phyloP scores from a whole-genome alignment of 805 yeast species.

The Wickerhamomyces queroliae region DNA sequence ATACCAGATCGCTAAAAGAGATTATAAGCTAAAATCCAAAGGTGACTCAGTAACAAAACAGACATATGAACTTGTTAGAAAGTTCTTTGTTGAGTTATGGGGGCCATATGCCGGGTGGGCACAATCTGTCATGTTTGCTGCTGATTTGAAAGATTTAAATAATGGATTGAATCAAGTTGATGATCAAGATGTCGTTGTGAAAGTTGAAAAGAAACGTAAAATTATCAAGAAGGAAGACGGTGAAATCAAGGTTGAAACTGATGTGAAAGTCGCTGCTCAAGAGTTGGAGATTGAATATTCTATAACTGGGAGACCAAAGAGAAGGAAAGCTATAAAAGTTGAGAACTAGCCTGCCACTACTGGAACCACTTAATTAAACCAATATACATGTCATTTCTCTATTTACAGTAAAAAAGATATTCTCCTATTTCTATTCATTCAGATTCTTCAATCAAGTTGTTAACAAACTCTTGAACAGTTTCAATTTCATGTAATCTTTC shows the following conservation, averaged over 20 bases:
- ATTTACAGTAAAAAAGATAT: slow-evolving; percentile 1
- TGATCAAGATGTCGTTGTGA: slow-evolving; percentile 18
- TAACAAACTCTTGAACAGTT: slow-evolving; percentile 25
- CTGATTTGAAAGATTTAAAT: slow-evolving; percentile 68
- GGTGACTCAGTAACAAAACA: slow-evolving; percentile 24
- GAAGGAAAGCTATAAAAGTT: slow-evolving; percentile 14
- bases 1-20: slow-evolving; percentile 80
- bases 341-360: not conserved
- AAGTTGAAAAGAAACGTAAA: slow-evolving; percentile 6
- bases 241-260: slow-evolving; percentile 3
- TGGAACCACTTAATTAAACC: not conserved
- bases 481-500: slow-evolving; percentile 29
- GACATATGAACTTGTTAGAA: slow-evolving; percentile 41
- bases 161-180: slow-evolving; percentile 49
- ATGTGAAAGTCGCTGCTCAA: slow-evolving; percentile 6
- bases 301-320: slow-evolving; percentile 23
- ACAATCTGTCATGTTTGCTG: slow-evolving; percentile 87
- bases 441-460: slow-evolving; percentile 10
- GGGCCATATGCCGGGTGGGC: slow-evolving; percentile 98
- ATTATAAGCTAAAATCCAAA: slow-evolving; percentile 50
- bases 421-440: not conserved
- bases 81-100: slow-evolving; percentile 63
- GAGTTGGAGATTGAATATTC: slow-evolving; percentile 19
- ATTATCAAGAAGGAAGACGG: slow-evolving; percentile 3
- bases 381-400: slow-evolving; percentile 2